A percentile compares a stretch with the other conserved stretches of the same genome.
Evolutionary conservation across 148 eudicot genomes (phyloP).

Genomic region (Nepenthes mirabilis): DNA sequence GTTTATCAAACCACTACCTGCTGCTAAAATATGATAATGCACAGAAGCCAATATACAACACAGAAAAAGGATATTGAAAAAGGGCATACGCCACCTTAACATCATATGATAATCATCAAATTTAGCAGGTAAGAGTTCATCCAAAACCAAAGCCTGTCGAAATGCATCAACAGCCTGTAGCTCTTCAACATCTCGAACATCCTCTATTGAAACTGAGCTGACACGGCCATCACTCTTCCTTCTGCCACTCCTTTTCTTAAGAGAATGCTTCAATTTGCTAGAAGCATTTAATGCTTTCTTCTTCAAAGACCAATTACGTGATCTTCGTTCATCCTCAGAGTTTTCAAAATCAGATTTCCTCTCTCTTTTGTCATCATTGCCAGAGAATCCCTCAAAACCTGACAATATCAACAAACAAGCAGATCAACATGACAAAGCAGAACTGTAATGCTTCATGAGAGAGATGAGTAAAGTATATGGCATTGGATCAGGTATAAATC

Average conservation of each 20-base stretch:
- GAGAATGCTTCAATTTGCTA: slow-evolving; percentile 79
- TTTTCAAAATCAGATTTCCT: slow-evolving; percentile 88
- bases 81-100: slow-evolving; percentile 36
- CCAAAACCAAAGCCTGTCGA: slow-evolving; percentile 52
- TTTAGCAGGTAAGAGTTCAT: slow-evolving; percentile 52
- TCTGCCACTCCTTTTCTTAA: slow-evolving; percentile 78
- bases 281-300: slow-evolving; percentile 93
- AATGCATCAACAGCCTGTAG: slow-evolving; percentile 55
- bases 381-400: slow-evolving; percentile 90
- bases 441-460: background rate
- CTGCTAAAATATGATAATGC: background rate
- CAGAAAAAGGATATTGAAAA: slow-evolving; percentile 1
- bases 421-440: background rate
- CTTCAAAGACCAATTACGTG: slow-evolving; percentile 69
- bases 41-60: background rate
- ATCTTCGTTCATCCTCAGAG: slow-evolving; percentile 90
- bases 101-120: slow-evolving; percentile 70
- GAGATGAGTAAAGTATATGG: background rate
- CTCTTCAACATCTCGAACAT: slow-evolving; percentile 83
- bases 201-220: slow-evolving; percentile 90
- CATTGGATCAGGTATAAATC: too few species aligned
- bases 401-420: background rate
- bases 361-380: slow-evolving; percentile 78
- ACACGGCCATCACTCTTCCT: slow-evolving; percentile 86
- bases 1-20: too few species aligned